A percentile compares a stretch with the other conserved stretches of the same genome.
These are phyloP conservation scores for Cladobotryum protrusum DNA, from an alignment of 2,329 filamentous ascomycete genomes.

Conservation along the genomic window DNA sequence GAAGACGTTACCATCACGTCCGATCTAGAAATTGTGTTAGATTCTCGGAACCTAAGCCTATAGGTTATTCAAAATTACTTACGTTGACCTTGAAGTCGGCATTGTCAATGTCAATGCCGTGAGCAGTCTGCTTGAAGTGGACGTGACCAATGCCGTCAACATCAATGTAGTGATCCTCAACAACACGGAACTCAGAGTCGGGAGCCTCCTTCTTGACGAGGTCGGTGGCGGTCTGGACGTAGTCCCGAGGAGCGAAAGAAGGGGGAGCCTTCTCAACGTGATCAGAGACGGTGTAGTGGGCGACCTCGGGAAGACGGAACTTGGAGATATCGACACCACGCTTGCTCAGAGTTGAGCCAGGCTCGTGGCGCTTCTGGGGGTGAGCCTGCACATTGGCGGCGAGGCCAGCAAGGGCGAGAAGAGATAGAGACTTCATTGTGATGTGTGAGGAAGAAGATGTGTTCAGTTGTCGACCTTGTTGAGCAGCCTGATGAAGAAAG, in stretches of 20 bases:
- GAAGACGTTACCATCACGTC: constrained; percentile 47
- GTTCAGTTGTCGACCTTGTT: no score
- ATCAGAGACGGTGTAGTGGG: constrained; percentile 22
- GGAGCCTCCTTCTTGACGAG: constrained; percentile 34
- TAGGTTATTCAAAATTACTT: constrained; percentile 20
- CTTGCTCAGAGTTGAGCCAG: constrained; percentile 18
- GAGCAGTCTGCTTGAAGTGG: constrained; percentile 52
- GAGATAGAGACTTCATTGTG: constrained; percentile 27
- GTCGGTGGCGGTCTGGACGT: constrained; percentile 39
- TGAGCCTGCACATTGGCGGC: constrained; percentile 26
- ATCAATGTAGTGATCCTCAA: constrained; percentile 48
- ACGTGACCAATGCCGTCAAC: constrained; percentile 50
- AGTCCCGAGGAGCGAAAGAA: constrained; percentile 25
- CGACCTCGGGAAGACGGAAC: constrained; percentile 26
- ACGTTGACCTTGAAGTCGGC: constrained; percentile 57
- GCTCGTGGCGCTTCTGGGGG: constrained; percentile 22
- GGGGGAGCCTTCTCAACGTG: constrained; percentile 15
- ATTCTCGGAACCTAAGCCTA: no score
- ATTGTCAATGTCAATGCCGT: constrained; percentile 55
- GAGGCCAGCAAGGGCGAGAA: constrained; percentile 29
- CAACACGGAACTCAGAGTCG: constrained; percentile 41
- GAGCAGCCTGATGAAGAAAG: no score
- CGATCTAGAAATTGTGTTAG: constrained; percentile 32
- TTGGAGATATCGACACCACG: constrained; percentile 28
- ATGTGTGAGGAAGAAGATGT: no score